These are phyloP conservation scores for Rhizophora apiculata DNA, from an alignment of 345 rosid species.

Conservation along the genomic window DNA sequence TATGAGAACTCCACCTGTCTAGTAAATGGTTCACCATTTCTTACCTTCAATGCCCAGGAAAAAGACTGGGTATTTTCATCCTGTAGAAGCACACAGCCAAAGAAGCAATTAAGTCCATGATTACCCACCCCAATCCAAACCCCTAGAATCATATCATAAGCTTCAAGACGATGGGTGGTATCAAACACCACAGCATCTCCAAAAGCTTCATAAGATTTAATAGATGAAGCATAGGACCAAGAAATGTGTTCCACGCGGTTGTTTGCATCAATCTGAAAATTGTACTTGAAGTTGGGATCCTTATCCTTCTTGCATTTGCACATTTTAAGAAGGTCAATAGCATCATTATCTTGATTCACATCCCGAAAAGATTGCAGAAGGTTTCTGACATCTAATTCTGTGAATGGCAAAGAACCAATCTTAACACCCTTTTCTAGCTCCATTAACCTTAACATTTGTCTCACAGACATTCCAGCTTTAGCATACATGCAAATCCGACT, in stretches of 20 bases:
- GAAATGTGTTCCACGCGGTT: constrained; percentile 53
- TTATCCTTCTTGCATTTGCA: constrained; percentile 56
- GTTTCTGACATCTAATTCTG: constrained; percentile 59
- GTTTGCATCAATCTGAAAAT: constrained; percentile 46
- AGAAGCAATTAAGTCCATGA: constrained; percentile 47
- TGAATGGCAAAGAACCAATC: constrained; percentile 58
- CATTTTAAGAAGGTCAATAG: constrained; percentile 51
- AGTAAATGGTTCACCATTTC: constrained; percentile 6
- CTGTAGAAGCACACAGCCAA: constrained; percentile 49
- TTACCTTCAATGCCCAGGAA: constrained; percentile 64
- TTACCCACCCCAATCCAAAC: constrained; percentile 59
- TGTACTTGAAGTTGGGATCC: constrained; percentile 45
- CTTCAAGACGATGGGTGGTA: constrained; percentile 51
- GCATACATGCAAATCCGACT: constrained; percentile 58
- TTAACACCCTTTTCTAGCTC: constrained; percentile 71
- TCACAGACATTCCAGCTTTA: constrained; percentile 69
- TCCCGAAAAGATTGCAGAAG: constrained; percentile 53
- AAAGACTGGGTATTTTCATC: constrained; percentile 56
- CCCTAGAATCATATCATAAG: constrained; percentile 57
- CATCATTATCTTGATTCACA: constrained; percentile 46
- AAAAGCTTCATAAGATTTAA: constrained; percentile 42
- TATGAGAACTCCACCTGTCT: too few relatives aligned
- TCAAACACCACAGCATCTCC: constrained; percentile 58
- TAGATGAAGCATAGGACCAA: constrained; percentile 55
- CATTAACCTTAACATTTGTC: constrained; percentile 64